Evolutionary conservation across 2,329 filamentous ascomycete species (phyloP).

Genomic region (Pseudofabraea citricarpa): DNA sequence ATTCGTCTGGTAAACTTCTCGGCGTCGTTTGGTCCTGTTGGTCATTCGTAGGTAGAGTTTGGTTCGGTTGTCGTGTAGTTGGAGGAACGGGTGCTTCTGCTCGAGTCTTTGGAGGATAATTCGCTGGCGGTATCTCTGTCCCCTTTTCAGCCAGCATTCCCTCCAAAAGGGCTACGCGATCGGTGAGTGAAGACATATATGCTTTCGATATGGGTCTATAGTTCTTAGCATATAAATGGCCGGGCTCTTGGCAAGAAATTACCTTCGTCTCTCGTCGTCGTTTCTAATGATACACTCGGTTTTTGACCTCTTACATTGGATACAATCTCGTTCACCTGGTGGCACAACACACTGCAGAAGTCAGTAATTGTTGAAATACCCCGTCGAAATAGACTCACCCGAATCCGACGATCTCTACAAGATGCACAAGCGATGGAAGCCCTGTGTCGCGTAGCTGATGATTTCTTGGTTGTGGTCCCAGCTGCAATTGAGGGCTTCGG

Average conservation of each 20-base stretch:
- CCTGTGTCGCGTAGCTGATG: constrained; percentile 31
- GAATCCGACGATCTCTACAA: constrained; percentile 40
- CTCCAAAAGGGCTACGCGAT: constrained; percentile 47
- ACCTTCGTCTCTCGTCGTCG: constrained; percentile 51
- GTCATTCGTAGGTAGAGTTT: constrained; percentile 1
- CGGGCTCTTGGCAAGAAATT: constrained; percentile 13
- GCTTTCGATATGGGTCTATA: constrained; percentile 51
- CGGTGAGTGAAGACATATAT: constrained; percentile 53
- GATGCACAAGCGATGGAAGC: constrained; percentile 52
- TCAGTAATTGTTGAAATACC: too few relatives aligned
- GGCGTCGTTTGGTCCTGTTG: constrained; percentile 10
- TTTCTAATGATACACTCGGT: constrained; percentile 51
- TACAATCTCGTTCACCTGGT: constrained; percentile 44
- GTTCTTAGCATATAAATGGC: constrained; percentile 5
- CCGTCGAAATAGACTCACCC: too few relatives aligned
- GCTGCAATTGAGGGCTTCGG: constrained; percentile 2
- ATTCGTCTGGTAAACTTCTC: constrained; percentile 11
- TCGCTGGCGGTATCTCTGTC: constrained; percentile 42
- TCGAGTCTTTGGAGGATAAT: constrained; percentile 48
- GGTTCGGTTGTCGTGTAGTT: constrained; percentile 9
- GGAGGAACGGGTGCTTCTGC: constrained; percentile 31
- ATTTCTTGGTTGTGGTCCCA: constrained; percentile 11
- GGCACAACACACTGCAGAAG: constrained; percentile 53
- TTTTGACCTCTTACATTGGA: constrained; percentile 46
- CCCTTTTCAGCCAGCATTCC: constrained; percentile 45